Evolutionary conservation across 2,329 filamentous ascomycete genomes (phyloP).

Genomic region (Colletotrichum sp.): DNA sequence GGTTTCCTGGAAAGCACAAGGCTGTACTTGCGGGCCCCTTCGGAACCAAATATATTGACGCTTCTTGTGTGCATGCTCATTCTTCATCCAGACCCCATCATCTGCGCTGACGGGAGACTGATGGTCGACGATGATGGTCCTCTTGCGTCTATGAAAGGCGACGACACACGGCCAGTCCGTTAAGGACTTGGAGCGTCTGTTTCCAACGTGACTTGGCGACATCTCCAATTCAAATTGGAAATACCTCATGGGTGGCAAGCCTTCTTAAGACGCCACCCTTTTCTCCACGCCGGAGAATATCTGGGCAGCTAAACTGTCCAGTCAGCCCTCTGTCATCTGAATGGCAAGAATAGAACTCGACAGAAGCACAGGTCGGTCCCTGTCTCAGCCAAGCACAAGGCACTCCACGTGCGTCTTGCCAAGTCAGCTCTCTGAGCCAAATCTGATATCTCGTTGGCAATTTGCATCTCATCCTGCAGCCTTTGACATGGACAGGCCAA

Average conservation of each 20-base stretch:
- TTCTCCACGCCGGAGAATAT: background rate
- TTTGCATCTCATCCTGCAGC: background rate
- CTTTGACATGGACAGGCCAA: background rate
- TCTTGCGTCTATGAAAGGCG: background rate
- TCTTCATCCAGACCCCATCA: background rate
- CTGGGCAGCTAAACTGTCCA: background rate
- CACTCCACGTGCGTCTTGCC: background rate
- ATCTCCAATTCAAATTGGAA: background rate
- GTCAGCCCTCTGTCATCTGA: background rate
- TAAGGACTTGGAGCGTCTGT: background rate
- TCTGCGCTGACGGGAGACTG: background rate
- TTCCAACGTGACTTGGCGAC: background rate
- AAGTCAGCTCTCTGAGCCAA: background rate
- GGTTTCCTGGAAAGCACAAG: background rate
- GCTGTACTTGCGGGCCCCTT: background rate
- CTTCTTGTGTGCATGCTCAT: background rate
- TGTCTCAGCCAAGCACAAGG: background rate
- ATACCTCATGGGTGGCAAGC: background rate
- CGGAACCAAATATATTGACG: background rate
- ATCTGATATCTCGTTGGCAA: background rate
- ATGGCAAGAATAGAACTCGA: background rate
- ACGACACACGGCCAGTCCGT: background rate
- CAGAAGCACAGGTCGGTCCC: background rate
- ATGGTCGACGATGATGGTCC: background rate
- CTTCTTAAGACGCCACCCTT: background rate